These are phyloP conservation scores for Chalciporus sphaerocephalus DNA, from an alignment of 768 basidiomycete genomes.

Conservation along the genomic window DNA sequence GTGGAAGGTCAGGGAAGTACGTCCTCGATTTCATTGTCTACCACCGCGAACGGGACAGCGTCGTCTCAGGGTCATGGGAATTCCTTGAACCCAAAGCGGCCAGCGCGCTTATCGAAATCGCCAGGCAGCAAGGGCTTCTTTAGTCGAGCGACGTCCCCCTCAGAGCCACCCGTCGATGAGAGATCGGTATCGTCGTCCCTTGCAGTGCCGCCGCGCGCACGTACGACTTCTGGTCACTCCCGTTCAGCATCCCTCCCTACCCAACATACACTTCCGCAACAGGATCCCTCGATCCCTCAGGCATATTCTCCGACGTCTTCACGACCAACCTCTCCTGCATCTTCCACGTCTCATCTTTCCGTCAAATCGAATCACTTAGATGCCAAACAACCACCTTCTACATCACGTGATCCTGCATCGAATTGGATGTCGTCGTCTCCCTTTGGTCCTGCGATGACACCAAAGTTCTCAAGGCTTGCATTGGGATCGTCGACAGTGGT, in stretches of 20 bases:
- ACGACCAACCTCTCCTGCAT: neutral
- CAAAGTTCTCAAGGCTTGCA: conserved; percentile 30
- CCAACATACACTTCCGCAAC: neutral
- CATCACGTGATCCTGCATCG: conserved; percentile 23
- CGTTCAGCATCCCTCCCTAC: conserved; percentile 18
- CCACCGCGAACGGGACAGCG: conserved; percentile 10
- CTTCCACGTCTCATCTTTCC: neutral
- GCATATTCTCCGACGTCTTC: conserved; percentile 16
- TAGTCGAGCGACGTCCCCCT: neutral
- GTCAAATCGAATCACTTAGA: neutral
- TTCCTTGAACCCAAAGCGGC: conserved; percentile 1
- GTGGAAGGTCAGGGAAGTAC: conserved; percentile 18
- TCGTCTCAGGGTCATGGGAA: conserved; percentile 19
- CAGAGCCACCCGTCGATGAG: neutral
- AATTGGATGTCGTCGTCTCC: conserved; percentile 29
- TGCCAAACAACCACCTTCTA: conserved; percentile 16
- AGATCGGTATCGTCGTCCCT: conserved; percentile 4
- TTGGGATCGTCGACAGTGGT: conserved; percentile 27
- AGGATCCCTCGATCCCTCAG: conserved; percentile 9
- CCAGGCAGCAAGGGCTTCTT: conserved; percentile 7
- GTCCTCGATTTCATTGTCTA: conserved; percentile 20
- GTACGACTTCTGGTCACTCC: conserved; percentile 13
- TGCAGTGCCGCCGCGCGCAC: conserved; percentile 20
- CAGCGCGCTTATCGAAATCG: conserved; percentile 13
- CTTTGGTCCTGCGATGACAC: conserved; percentile 27